A percentile compares a stretch with the other conserved stretches of the same genome.
Conservation (phyloP, 2,329 filamentous ascomycete species). For the Endoconidiophora polonica region DNA sequence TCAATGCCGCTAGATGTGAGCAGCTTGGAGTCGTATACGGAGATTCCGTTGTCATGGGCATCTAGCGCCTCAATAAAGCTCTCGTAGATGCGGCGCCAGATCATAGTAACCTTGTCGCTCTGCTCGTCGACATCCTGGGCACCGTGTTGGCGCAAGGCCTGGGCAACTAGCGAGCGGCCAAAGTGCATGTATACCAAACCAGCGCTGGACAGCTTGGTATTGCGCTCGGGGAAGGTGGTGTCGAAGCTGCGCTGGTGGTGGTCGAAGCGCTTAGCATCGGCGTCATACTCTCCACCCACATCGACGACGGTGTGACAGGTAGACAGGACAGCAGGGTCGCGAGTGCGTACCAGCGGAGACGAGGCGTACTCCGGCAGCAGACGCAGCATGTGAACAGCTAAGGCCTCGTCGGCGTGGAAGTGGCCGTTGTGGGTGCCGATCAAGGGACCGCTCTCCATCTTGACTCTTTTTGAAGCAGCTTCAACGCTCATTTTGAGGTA, state of each 20-base stretch:
- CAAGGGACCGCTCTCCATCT: constrained; percentile 36
- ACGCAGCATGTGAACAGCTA: constrained; percentile 91
- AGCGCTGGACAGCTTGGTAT: constrained; percentile 83
- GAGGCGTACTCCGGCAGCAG: constrained; percentile 64
- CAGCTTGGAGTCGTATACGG: constrained; percentile 56
- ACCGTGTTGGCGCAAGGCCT: constrained; percentile 24
- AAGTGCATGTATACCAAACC: constrained; percentile 95
- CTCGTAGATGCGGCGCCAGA: constrained; percentile 82
- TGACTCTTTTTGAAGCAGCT: constrained; percentile 65
- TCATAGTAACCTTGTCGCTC: constrained; percentile 49
- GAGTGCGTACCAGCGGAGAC: constrained; percentile 66
- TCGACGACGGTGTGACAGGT: constrained; percentile 92
- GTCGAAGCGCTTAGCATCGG: constrained; percentile 64
- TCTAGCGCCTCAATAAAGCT: constrained; percentile 92
- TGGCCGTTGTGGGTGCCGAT: constrained; percentile 96
- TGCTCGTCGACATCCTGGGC: constrained; percentile 32
- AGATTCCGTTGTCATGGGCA: constrained; percentile 93
- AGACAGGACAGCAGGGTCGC: constrained; percentile 61
- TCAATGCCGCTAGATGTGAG: constrained; percentile 54
- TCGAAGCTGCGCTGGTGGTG: constrained; percentile 91
- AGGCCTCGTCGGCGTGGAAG: constrained; percentile 96
- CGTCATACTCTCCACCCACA: constrained; percentile 88
- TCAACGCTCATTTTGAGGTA: constrained; percentile 39
- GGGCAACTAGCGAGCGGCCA: constrained; percentile 65
- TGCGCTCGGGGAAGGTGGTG: constrained; percentile 66